Evolutionary conservation across 148 eudicot genomes (phyloP).

Genomic region (Vaccinium macrocarpon): DNA sequence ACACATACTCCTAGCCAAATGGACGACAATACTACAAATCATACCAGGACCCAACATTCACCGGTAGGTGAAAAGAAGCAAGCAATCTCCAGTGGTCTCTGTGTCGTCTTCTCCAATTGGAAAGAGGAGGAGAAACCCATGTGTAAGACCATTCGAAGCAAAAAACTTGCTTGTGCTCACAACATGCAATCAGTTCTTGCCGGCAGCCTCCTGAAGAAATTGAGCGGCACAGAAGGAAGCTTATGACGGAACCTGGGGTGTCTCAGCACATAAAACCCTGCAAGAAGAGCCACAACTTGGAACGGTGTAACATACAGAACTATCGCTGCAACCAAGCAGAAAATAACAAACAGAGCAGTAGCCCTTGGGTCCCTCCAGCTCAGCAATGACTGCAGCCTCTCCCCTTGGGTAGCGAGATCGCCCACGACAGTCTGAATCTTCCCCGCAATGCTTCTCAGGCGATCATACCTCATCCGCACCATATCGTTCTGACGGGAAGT

Average conservation of each 20-base stretch:
- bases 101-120: neutral
- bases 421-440: neutral
- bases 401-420: conserved; percentile 5
- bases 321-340: conserved; percentile 11
- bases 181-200: conserved; percentile 14
- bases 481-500: conserved; percentile 8
- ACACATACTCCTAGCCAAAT: neutral
- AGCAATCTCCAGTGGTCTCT: neutral
- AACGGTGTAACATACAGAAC: conserved; percentile 14
- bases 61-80: neutral
- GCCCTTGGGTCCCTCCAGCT: conserved; percentile 15
- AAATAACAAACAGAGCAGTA: conserved; percentile 13
- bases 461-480: conserved; percentile 12
- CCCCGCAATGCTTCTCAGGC: conserved; percentile 12
- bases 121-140: neutral
- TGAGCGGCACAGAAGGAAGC: conserved; percentile 14
- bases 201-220: conserved; percentile 14
- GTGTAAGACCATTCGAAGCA: neutral
- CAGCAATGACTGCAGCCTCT: conserved; percentile 16
- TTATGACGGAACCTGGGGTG: conserved; percentile 12
- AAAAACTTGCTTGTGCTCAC: neutral
- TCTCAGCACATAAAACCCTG: conserved; percentile 12
- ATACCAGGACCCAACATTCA: neutral
- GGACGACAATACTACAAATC: neutral
- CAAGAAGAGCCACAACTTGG: conserved; percentile 11